Evolutionary conservation across 2,329 filamentous ascomycete species (phyloP).

Genomic region (Alternaria conjuncta): DNA sequence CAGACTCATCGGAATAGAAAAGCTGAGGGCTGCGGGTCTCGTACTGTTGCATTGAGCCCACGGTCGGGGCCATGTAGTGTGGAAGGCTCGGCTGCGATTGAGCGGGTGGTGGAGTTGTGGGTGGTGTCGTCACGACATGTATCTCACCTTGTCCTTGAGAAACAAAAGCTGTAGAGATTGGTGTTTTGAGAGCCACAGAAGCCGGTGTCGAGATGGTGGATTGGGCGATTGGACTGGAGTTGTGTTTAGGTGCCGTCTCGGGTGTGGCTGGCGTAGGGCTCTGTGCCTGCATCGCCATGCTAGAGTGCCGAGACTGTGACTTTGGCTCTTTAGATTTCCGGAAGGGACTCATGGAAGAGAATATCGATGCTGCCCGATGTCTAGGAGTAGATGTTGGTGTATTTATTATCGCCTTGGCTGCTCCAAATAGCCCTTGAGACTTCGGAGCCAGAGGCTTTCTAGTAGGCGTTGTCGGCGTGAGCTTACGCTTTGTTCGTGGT

Average conservation of each 20-base stretch:
- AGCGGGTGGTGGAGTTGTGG: neutral
- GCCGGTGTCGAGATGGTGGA: neutral
- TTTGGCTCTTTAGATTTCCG: neutral
- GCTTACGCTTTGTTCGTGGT: neutral
- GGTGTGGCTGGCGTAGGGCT: neutral
- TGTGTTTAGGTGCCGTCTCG: neutral
- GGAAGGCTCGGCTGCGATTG: neutral
- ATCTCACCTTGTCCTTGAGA: neutral
- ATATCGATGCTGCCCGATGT: neutral
- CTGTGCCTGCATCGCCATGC: neutral
- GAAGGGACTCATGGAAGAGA: neutral
- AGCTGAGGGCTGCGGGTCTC: conserved; percentile 1
- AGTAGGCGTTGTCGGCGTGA: neutral
- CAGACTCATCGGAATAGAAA: conserved; percentile 4
- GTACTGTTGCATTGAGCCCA: neutral
- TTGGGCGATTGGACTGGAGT: neutral
- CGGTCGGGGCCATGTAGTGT: neutral
- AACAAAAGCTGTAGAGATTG: neutral
- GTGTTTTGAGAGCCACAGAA: neutral
- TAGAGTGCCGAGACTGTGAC: neutral
- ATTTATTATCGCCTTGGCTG: neutral
- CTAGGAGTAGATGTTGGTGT: neutral
- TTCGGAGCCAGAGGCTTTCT: neutral
- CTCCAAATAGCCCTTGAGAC: neutral
- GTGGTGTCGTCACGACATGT: neutral